Conservation (phyloP, 2,329 filamentous ascomycete genomes). For the Alternaria sp. region DNA sequence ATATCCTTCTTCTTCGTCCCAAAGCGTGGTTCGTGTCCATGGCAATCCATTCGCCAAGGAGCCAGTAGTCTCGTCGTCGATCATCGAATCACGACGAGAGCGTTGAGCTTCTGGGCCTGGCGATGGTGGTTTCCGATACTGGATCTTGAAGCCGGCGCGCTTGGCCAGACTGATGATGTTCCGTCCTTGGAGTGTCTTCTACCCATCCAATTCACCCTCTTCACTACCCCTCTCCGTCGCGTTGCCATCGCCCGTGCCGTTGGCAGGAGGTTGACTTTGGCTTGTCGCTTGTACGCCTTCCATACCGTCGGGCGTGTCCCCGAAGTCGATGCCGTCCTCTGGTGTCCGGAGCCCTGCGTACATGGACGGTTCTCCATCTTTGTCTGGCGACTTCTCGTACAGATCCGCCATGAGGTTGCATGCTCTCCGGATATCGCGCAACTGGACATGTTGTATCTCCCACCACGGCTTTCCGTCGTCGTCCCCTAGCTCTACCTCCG, state of each 20-base stretch:
- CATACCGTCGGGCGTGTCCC: slow-evolving; percentile 38
- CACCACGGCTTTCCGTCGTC: slow-evolving; percentile 83
- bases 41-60: not conserved
- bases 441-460: slow-evolving; percentile 74
- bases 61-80: not conserved
- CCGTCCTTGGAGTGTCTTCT: slow-evolving; percentile 11
- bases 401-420: slow-evolving; percentile 74
- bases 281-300: slow-evolving; percentile 30
- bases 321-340: slow-evolving; percentile 45
- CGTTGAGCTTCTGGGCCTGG: not conserved
- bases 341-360: slow-evolving; percentile 54
- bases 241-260: slow-evolving; percentile 26
- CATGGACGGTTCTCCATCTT: slow-evolving; percentile 52
- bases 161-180: not conserved
- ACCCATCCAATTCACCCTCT: slow-evolving; percentile 57
- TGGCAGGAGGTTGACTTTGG: slow-evolving; percentile 27
- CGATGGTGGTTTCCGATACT: not conserved
- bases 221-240: slow-evolving; percentile 47
- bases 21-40: not conserved
- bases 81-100: not conserved
- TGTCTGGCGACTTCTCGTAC: slow-evolving; percentile 52
- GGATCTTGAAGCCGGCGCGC: not conserved
- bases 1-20: not conserved
- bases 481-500: slow-evolving; percentile 74
- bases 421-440: slow-evolving; percentile 73